Base-by-base conservation (phyloP, 495 filamentous ascomycete species). In the Staphylotrichum longicolle region DNA sequence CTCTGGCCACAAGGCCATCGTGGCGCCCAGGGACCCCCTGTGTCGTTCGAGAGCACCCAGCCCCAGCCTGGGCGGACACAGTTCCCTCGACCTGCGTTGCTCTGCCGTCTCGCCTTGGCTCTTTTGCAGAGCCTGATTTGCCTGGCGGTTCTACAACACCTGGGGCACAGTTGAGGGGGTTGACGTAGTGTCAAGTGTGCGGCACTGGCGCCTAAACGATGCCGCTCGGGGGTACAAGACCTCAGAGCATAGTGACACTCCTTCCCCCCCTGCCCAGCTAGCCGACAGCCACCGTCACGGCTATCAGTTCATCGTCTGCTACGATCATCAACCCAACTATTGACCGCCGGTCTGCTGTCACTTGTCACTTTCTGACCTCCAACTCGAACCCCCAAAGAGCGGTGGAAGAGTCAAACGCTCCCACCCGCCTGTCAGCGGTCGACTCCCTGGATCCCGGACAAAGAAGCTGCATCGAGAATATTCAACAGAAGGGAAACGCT, bases 401-500 rank as follows among this genome's bases (percentile, higher is more conserved):
- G 77, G 77, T 79, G 75, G 76, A 54, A 66, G 53, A 55, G 52
- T 65, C 74, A 78, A 80, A 78, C 75, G 69, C 49, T 51, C 54
- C 65, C 64, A 57, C 63, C 72, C 72, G 70, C 40, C 70, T 68
- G 63, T 69, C 71, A 72, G 69, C 71, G 68, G 70, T 73, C 77
- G 75, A 78, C 72, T 80, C 71, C 75, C 68, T 74, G 72, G 66
- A 63, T 69, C 46, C 66, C 64, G 57, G 68, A 78, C 77, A 80
- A 79, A 77, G 78, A 68, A 74, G 63, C 64, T 69, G 67, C 74
- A 66, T 70, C 75, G 72, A 77, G 77, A 75, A 73, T 66, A 63
- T 68, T 61, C 65, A 68, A 64, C 71, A 66, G 70, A 66, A 62
- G 63, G 69, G 66, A 69, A 61, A 70, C 68, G 69, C 63, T 69